Evolutionary conservation across 2,329 filamentous ascomycete genomes (phyloP), one percentile per base, ranked within the genome.

Genomic region (Monilinia vaccinii-corymbosi): DNA sequence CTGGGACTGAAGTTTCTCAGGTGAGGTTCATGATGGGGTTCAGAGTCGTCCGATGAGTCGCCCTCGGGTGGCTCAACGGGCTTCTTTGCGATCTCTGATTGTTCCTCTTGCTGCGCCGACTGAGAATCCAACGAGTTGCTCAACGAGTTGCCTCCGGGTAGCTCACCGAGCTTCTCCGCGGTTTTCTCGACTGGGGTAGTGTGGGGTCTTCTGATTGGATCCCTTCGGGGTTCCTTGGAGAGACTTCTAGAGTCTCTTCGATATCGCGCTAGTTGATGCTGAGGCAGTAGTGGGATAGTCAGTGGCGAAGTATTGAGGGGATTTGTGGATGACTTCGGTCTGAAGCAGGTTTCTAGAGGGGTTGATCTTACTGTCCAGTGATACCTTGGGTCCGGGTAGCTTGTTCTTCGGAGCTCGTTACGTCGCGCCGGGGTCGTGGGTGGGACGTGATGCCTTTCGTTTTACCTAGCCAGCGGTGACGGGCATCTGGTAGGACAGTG

Each of bases 251-350:
- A 55, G 51, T 18, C 25, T 18, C 38, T 31, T 53, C 38, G n/a
- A 53, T 6, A 53, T n/a, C 51, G 7, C 51, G 7, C n/a, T 28
- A 53, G 51, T 53, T 53, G 38, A 53, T 53, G 51, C 51, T 53
- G 51, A 53, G 51, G 51, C 51, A 53, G 38, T 53, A 53, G 51
- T 53, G 13, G 44, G 38, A 53, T 23, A 44, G n/a, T 9, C 38
- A 44, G 51, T 44, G 51, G 5, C 51, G 38, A 44, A 21, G 38
- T 53, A 44, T 32, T 31, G n/a, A 53, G 51, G 38, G 25, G 51
- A 5, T 10, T 42, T 53, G 51, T 51, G 51, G 51, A 53, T 2
- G 38, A 44, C 51, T 53, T 44, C 13, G 51, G 51, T 53, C 18
- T 3, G 51, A 53, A 53, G 38, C 51, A 53, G 23, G 8, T 42